Evolutionary conservation across 805 yeast species (phyloP).

Genomic region (Saccharomycopsis guyanensis): DNA sequence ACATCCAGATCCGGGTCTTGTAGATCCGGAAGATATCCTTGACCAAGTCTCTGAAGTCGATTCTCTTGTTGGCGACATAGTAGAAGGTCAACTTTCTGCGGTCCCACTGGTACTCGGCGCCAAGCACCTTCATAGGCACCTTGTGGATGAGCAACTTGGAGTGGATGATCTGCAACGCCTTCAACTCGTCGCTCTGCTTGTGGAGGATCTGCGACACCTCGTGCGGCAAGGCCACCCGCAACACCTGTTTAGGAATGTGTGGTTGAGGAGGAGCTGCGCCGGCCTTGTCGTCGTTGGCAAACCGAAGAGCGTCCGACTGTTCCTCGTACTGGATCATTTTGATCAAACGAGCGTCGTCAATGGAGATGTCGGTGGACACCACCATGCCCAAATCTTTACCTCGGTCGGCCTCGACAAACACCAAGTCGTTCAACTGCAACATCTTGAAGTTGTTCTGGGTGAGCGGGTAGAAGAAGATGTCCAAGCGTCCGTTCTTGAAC

Average conservation of each 20-base stretch:
- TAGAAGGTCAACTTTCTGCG: conserved; percentile 73
- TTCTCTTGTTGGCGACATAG: conserved; percentile 53
- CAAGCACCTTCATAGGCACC: conserved; percentile 51
- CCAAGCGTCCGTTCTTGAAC: conserved; percentile 74
- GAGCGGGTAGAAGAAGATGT: conserved; percentile 51
- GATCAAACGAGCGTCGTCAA: conserved; percentile 61
- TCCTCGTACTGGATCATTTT: conserved; percentile 62
- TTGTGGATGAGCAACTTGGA: conserved; percentile 46
- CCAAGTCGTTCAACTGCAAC: conserved; percentile 53
- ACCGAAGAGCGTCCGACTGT: conserved; percentile 54
- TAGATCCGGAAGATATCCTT: conserved; percentile 66
- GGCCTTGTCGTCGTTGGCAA: conserved; percentile 17
- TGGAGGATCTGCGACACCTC: conserved; percentile 52
- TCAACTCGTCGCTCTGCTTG: conserved; percentile 62
- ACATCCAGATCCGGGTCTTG: conserved; percentile 85
- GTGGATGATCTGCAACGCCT: conserved; percentile 55
- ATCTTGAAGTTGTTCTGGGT: conserved; percentile 31
- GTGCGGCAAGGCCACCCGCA: conserved; percentile 52
- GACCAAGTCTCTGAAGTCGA: conserved; percentile 72
- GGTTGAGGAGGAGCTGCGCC: conserved; percentile 34
- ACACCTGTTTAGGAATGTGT: conserved; percentile 60
- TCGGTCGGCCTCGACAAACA: conserved; percentile 78
- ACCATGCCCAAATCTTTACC: conserved; percentile 72
- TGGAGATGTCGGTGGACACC: conserved; percentile 46
- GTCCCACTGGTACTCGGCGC: conserved; percentile 84